Evolutionary conservation across 805 yeast species (phyloP).

Genomic region (Wickerhamiella lipophila): DNA sequence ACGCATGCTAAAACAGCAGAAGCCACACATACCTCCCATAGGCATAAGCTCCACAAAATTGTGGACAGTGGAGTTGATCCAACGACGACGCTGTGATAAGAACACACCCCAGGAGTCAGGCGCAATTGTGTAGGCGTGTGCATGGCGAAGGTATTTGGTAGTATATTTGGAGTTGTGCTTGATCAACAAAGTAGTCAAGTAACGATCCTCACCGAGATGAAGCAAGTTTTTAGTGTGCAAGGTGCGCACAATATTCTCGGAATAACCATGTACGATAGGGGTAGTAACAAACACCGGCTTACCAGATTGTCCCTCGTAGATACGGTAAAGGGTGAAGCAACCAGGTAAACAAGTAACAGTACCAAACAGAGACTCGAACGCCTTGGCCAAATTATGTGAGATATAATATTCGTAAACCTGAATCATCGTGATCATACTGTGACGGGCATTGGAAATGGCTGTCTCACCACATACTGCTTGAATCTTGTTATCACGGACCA

Average conservation of each 20-base stretch:
- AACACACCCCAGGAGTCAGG: slow-evolving; percentile 46
- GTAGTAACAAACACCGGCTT: slow-evolving; percentile 50
- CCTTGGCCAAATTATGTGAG: slow-evolving; percentile 51
- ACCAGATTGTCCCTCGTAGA: slow-evolving; percentile 43
- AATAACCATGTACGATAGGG: slow-evolving; percentile 43
- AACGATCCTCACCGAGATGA: slow-evolving; percentile 52
- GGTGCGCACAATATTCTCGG: slow-evolving; percentile 45
- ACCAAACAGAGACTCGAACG: slow-evolving; percentile 49
- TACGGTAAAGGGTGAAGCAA: slow-evolving; percentile 48
- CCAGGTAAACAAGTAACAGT: slow-evolving; percentile 57
- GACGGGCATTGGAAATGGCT: slow-evolving; percentile 41
- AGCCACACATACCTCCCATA: slow-evolving; percentile 49
- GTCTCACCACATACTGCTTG: slow-evolving; percentile 57
- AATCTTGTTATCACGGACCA: slow-evolving; percentile 44
- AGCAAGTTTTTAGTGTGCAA: slow-evolving; percentile 48
- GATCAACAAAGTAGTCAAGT: slow-evolving; percentile 42
- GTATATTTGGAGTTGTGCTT: slow-evolving; percentile 44
- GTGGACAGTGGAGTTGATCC: slow-evolving; percentile 57
- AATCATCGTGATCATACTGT: slow-evolving; percentile 45
- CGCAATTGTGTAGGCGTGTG: slow-evolving; percentile 46
- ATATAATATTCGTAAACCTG: slow-evolving; percentile 54
- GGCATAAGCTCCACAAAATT: slow-evolving; percentile 48
- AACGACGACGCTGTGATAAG: slow-evolving; percentile 52
- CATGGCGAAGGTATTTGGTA: slow-evolving; percentile 45
- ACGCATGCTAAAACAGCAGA: slow-evolving; percentile 53